Evolutionary conservation across 768 basidiomycete species (phyloP), one percentile per base, ranked within the genome.

Genomic region (Gymnopilus junonius): DNA sequence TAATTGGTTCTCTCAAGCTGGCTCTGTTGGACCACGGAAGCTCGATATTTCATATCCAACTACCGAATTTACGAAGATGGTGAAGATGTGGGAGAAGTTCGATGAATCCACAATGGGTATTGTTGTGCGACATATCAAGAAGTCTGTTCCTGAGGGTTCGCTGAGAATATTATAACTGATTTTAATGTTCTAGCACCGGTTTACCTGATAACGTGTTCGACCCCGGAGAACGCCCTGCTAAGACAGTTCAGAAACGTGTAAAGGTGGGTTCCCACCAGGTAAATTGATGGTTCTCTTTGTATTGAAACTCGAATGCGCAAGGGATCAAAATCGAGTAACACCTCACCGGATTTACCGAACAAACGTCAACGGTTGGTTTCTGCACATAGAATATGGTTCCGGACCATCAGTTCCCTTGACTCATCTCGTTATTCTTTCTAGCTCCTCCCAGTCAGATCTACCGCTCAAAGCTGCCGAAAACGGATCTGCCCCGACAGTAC

Each of bases 1-100:
- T 48, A 23, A 55, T 64, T 21, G 25, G 37, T 29, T 53, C 40
- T 57, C 70, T 67, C 48, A 81, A 95, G 94, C 89, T 64, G 92
- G 90, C 20, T 80, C 90, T 7, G 77, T 83, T 63, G 95, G 91
- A 27, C 89, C 92, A 56, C 85, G 96, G 66, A 90, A 86, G 72
- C 82, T 99, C 67, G 97, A 99, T 75, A 96, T 99, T 62, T 96
- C 96, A 51, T 98, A 95, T 78, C 97, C 97, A 4, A 97, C 94
- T 4, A 92, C 90, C 27, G 94, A 98, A 71, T 99, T 99, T 74
- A 92, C 90, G 11, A 95, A 96, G 74, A 84, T 94, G 57, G 94
- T 96, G 71, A 96, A 96, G 75, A 79, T 87, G 80, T 99, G 97
- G 95, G 97, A 99, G 72, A 91, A 92, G 73, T 99, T 90, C 68